Conservation (phyloP, 139 green algal species). For the Eudorina sp. region DNA sequence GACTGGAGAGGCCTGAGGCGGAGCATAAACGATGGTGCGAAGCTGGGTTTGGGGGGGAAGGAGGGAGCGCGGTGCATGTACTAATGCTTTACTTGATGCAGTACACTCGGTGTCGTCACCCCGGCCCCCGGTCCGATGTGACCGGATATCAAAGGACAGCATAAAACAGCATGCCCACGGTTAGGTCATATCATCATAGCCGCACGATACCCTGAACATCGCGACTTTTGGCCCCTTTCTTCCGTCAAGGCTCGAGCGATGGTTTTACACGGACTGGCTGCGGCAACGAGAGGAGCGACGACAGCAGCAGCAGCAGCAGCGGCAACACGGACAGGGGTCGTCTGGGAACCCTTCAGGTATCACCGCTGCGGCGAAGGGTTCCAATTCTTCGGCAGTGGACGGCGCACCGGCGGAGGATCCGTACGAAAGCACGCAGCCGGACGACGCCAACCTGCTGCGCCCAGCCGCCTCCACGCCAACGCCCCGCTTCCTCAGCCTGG, state of each 20-base stretch:
- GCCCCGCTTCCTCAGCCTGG: constrained; percentile 54
- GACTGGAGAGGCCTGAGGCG: constrained; percentile 34
- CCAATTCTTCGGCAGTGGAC: background rate
- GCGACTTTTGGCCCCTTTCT: no score
- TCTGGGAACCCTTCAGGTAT: no score
- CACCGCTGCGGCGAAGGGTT: background rate
- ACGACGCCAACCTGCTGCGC: constrained; percentile 3
- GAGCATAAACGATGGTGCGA: background rate
- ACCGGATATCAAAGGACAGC: no score
- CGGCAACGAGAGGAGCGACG: constrained; percentile 8
- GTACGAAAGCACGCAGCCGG: background rate
- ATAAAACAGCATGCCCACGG: no score
- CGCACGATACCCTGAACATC: no score
- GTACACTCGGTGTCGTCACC: no score
- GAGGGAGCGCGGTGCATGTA: no score
- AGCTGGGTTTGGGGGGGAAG: no score
- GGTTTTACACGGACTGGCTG: constrained; percentile 64
- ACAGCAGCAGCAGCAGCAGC: background rate
- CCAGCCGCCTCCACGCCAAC: constrained; percentile 19
- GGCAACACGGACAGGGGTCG: no score
- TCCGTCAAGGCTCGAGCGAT: constrained; percentile 30
- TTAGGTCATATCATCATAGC: no score
- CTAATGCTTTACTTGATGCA: no score
- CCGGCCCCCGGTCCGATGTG: no score
- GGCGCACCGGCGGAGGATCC: background rate